These are phyloP conservation scores for Amesomyces nigricolor DNA, from an alignment of 2,329 filamentous ascomycete species.

Conservation along the genomic window DNA sequence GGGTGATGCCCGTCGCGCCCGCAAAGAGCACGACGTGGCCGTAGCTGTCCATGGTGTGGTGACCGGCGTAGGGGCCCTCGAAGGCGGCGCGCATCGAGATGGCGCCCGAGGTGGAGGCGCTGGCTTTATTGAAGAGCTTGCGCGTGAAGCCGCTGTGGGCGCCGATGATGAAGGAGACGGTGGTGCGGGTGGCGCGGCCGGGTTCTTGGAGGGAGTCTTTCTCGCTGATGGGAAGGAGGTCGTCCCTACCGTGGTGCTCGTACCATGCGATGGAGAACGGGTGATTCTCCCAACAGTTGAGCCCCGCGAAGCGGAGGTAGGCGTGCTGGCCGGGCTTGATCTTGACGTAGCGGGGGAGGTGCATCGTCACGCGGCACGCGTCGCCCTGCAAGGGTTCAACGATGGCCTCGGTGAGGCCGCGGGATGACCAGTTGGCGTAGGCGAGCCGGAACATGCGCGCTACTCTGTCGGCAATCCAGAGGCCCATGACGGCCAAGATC, in stretches of 20 bases:
- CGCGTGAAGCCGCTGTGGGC: slow-evolving; percentile 86
- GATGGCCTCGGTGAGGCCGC: slow-evolving; percentile 57
- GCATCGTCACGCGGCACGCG: slow-evolving; percentile 63
- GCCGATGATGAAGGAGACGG: slow-evolving; percentile 77
- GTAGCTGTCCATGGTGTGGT: slow-evolving; percentile 84
- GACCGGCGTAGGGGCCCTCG: slow-evolving; percentile 83
- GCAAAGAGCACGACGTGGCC: slow-evolving; percentile 88
- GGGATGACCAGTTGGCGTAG: slow-evolving; percentile 59
- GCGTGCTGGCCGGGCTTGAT: slow-evolving; percentile 68
- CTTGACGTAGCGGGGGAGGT: slow-evolving; percentile 59
- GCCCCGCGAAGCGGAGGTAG: slow-evolving; percentile 63
- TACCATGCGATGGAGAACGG: slow-evolving; percentile 77
- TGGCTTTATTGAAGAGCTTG: slow-evolving; percentile 66
- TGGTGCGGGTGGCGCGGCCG: slow-evolving; percentile 39
- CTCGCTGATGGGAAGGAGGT: slow-evolving; percentile 27
- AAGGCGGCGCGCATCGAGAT: slow-evolving; percentile 66
- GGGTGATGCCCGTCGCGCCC: slow-evolving; percentile 89
- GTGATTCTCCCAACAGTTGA: slow-evolving; percentile 67
- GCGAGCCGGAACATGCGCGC: slow-evolving; percentile 57
- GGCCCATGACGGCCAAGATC: slow-evolving; percentile 64
- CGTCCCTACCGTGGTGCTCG: slow-evolving; percentile 44
- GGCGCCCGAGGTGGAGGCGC: slow-evolving; percentile 43
- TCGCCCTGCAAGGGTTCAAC: slow-evolving; percentile 66
- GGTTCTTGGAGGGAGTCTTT: slow-evolving; percentile 17
- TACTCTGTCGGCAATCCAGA: slow-evolving; percentile 71